Conservation (phyloP, 768 basidiomycete genomes). For the Trametopsis cervina region DNA sequence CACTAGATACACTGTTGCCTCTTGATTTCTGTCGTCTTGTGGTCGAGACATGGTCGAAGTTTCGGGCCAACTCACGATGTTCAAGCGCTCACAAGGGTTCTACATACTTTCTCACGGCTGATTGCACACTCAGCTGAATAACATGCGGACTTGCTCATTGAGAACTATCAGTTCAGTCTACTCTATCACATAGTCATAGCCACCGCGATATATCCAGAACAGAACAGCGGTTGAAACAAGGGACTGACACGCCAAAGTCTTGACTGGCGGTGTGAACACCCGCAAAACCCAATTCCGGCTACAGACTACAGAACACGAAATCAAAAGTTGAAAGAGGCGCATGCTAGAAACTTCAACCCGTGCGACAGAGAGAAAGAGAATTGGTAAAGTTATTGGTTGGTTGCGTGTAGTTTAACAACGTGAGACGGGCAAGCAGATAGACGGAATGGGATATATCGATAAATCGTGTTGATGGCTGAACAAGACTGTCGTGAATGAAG, state of each 20-base stretch:
- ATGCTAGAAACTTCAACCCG: background rate
- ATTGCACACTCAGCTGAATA: too few relatives aligned
- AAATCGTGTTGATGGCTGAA: slow-evolving; percentile 19
- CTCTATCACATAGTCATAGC: too few relatives aligned
- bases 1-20: slow-evolving; percentile 57
- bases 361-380: slow-evolving; percentile 6
- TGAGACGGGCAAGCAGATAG: slow-evolving; percentile 9
- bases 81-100: background rate
- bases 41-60: slow-evolving; percentile 31
- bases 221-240: background rate
- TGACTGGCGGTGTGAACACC: slow-evolving; percentile 29
- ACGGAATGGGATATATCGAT: slow-evolving; percentile 18
- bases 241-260: slow-evolving; percentile 4
- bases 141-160: too few relatives aligned
- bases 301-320: slow-evolving; percentile 29
- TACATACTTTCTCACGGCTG: too few relatives aligned
- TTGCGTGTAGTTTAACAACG: slow-evolving; percentile 12
- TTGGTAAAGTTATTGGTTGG: slow-evolving; percentile 11
- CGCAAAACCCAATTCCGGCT: slow-evolving; percentile 28
- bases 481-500: slow-evolving; percentile 17
- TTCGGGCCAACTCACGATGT: background rate
- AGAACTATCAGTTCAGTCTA: too few relatives aligned
- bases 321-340: slow-evolving; percentile 15
- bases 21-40: slow-evolving; percentile 53
- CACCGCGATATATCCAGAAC: background rate